Base-by-base conservation (phyloP, 768 basidiomycete species). In the Exsudoporus frostii region DNA sequence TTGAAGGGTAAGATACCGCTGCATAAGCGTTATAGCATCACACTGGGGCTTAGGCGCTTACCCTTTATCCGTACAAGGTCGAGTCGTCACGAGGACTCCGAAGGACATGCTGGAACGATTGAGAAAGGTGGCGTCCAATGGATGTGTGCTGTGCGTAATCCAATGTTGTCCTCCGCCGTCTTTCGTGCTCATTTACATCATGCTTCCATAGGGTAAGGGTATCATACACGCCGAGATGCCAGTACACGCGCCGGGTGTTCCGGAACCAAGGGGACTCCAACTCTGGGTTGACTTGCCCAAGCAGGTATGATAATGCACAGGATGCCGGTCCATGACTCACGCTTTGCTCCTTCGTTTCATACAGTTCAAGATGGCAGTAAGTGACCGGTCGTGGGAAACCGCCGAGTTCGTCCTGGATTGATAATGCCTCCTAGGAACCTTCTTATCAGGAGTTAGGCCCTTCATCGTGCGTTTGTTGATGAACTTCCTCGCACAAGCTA, bases 171-270 rank as follows among this genome's bases (percentile, higher is more conserved):
- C 43, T 30, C 43, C 25, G 1, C 27, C 17, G 1, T n/a, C n/a
- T 57, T 40, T 34, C 50, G 42, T 25, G 13, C 44, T 43, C 34
- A 34, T 45, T 39, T n/a, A 39, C 20, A n/a, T 38, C 37, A 7
- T 33, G n/a, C 55, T 51, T 47, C 54, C 30, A n/a, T 40, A 75
- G 77, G 81, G 81, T 33, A 74, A 75, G 63, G 90, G 90, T 44
- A 89, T 90, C 61, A 85, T 90, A 32, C 88, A 91, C 56, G 85
- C 88, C 2, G 88, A 90, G 74, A 97, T 97, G 90, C 96, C 96
- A 2, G 76, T 92, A 6, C 85, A 89, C 54, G 82, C 77, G 1
- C 66, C 70, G 1, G 88, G 86, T 14, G 62, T 74, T 1, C 85
- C 88, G 1, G 84, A 90, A 45, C 90, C 92, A 2, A 76, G 79